These are phyloP conservation scores for Zasmidium angulare DNA, from an alignment of 2,329 filamentous ascomycete genomes.

Conservation along the genomic window DNA sequence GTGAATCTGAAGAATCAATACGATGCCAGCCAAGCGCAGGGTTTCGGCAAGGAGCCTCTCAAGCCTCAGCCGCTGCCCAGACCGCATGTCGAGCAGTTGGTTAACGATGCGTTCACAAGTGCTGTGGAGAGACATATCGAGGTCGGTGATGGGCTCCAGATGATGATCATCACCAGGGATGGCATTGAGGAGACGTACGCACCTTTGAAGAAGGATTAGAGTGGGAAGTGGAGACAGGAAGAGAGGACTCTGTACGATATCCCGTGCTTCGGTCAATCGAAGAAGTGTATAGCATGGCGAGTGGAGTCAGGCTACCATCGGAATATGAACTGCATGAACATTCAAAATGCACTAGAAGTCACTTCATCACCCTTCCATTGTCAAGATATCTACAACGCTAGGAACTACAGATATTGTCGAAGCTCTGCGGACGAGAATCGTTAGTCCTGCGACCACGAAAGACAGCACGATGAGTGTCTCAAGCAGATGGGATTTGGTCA, in stretches of 20 bases:
- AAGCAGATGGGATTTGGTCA: background rate
- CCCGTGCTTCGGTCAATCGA: background rate
- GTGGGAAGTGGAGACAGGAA: background rate
- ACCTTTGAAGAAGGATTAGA: conserved; percentile 83
- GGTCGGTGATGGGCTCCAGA: conserved; percentile 93
- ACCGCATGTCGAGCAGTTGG: conserved; percentile 76
- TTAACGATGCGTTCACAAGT: conserved; percentile 97
- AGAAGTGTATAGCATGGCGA: conserved; percentile 18
- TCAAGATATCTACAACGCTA: too few species aligned
- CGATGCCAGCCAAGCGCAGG: conserved; percentile 78
- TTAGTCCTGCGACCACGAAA: too few species aligned
- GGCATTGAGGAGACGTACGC: conserved; percentile 84
- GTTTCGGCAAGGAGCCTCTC: conserved; percentile 74
- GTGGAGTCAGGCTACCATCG: conserved; percentile 7
- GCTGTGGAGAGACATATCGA: conserved; percentile 98
- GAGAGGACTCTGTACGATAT: conserved; percentile 15
- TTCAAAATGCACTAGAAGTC: background rate
- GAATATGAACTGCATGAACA: background rate
- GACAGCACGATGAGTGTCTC: too few species aligned
- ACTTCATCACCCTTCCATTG: background rate
- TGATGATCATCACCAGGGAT: conserved; percentile 84
- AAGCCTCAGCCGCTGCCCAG: conserved; percentile 67
- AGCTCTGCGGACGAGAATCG: too few species aligned
- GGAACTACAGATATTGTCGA: too few species aligned
- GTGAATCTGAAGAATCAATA: conserved; percentile 99